phyloP scores from a whole-genome alignment of 2,329 filamentous ascomycete genomes.

The Phyllosticta paracitricarpa region DNA sequence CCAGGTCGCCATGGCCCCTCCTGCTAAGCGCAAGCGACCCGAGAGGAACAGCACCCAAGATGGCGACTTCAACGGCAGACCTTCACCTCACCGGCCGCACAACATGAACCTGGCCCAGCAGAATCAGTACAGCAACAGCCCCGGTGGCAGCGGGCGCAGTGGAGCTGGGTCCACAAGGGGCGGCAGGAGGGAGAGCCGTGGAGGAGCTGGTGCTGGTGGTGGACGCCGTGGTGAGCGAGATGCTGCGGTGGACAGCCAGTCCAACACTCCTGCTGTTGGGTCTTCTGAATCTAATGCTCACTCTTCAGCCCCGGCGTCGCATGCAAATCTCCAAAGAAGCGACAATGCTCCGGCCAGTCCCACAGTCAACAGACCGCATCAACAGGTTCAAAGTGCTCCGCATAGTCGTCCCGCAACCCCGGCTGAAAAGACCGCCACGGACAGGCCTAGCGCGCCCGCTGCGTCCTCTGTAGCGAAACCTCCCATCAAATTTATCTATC shows the following conservation, averaged over 20 bases:
- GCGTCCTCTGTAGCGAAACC: background rate
- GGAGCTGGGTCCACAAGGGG: background rate
- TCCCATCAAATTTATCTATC: constrained; percentile 52
- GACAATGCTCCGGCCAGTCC: constrained; percentile 2
- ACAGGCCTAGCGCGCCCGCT: background rate
- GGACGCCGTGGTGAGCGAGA: constrained; percentile 8
- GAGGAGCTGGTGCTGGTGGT: constrained; percentile 16
- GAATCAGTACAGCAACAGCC: constrained; percentile 23
- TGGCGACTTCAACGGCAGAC: constrained; percentile 29
- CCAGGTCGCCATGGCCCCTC: constrained; percentile 37
- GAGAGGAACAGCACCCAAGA: constrained; percentile 33
- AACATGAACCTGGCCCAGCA: constrained; percentile 44
- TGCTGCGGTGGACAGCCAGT: background rate
- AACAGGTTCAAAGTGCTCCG: constrained; percentile 13
- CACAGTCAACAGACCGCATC: constrained; percentile 1
- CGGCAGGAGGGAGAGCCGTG: constrained; percentile 18
- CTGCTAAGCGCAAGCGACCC: constrained; percentile 47
- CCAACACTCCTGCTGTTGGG: background rate
- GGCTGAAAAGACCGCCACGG: constrained; percentile 14
- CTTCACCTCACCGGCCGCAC: constrained; percentile 43
- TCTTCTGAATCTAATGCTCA: constrained; percentile 7
- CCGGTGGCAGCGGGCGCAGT: constrained; percentile 5
- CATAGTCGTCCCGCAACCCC: constrained; percentile 11
- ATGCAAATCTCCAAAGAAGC: background rate
- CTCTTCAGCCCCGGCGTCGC: constrained; percentile 7